Evolutionary conservation across 805 yeast species (phyloP).

Genomic region (Pichia occidentalis): DNA sequence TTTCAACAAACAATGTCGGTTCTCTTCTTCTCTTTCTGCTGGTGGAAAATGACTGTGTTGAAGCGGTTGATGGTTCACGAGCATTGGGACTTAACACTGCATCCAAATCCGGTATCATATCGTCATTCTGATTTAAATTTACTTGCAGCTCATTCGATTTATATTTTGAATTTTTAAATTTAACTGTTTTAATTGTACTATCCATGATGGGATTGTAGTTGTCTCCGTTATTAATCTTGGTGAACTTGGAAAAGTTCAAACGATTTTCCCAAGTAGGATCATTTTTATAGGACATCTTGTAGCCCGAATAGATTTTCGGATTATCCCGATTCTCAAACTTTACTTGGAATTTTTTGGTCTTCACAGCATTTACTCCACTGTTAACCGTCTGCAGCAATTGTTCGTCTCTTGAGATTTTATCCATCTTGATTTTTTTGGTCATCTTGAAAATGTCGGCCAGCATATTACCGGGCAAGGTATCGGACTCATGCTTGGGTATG

Average conservation of each 20-base stretch:
- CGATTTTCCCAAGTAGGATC: constrained; percentile 18
- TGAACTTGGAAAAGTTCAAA: constrained; percentile 16
- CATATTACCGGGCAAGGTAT: no score
- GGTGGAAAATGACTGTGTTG: constrained; percentile 1
- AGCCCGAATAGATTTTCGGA: constrained; percentile 4
- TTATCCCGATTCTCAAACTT: neutral
- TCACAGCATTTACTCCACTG: constrained; percentile 1
- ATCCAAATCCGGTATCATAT: constrained; percentile 11
- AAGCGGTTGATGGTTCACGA: neutral
- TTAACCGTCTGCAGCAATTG: constrained; percentile 3
- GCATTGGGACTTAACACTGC: constrained; percentile 4
- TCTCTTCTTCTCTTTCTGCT: constrained; percentile 6
- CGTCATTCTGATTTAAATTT: constrained; percentile 10
- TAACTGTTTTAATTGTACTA: constrained; percentile 18
- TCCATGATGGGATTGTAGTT: constrained; percentile 17
- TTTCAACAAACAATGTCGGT: constrained; percentile 11
- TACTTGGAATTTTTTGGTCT: constrained; percentile 14
- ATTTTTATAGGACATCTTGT: neutral
- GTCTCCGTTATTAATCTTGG: constrained; percentile 9
- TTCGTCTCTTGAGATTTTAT: constrained; percentile 5
- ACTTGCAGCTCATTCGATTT: constrained; percentile 12
- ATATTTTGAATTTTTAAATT: constrained; percentile 15
- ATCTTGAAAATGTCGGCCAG: constrained; percentile 12
- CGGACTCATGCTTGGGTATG: no score
- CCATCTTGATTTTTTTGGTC: constrained; percentile 15